Conservation (phyloP, 495 filamentous ascomycete species). For the Aspergillus coremiiformis region DNA sequence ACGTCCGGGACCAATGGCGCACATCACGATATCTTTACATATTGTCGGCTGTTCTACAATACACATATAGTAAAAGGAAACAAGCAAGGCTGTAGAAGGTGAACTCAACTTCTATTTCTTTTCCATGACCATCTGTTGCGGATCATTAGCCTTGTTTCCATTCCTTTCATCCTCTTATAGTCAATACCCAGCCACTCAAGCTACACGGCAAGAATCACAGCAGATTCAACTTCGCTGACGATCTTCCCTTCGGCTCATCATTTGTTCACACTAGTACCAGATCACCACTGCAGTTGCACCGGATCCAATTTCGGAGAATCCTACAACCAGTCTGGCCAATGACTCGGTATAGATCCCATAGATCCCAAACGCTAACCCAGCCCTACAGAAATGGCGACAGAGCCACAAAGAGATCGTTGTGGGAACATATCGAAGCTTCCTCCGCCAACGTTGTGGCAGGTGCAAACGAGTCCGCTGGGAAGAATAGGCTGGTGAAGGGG, state of each 20-base stretch:
- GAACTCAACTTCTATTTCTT: too few relatives aligned
- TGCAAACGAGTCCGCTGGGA: background rate
- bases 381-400: slow-evolving; percentile 10
- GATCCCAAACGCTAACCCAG: slow-evolving; percentile 11
- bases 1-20: background rate
- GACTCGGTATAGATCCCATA: slow-evolving; percentile 13
- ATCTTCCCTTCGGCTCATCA: slow-evolving; percentile 2
- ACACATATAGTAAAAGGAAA: background rate
- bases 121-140: background rate
- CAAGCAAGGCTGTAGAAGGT: too few relatives aligned
- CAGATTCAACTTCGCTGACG: background rate
- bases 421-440: slow-evolving; percentile 14
- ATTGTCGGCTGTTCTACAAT: background rate
- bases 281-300: slow-evolving; percentile 14
- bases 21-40: background rate
- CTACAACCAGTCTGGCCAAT: background rate
- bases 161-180: background rate
- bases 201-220: background rate
- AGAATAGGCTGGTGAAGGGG: background rate
- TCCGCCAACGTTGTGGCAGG: slow-evolving; percentile 9
- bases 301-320: slow-evolving; percentile 5
- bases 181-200: background rate
- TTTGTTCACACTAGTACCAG: slow-evolving; percentile 12
- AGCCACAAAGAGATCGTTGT: slow-evolving; percentile 13
- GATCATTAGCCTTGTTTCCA: background rate